phyloP scores from a whole-genome alignment of 192 early-diverging fungal genomes.

The Coemansia sp. region DNA sequence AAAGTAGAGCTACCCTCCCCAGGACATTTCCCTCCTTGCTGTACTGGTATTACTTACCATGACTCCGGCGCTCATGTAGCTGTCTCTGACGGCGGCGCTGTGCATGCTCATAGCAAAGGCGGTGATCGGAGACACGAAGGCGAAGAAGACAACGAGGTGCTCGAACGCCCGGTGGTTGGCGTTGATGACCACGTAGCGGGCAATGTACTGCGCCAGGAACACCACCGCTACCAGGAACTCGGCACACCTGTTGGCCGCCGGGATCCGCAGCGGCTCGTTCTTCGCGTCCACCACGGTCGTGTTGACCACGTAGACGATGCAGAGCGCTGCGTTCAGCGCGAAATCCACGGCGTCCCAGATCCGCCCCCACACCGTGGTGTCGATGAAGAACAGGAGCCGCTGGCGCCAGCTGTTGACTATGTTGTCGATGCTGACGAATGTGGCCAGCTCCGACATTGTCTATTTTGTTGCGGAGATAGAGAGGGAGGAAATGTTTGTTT shows the following conservation, averaged over 20 bases:
- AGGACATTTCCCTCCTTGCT: too few relatives aligned
- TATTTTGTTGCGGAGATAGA: neutral
- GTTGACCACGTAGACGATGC: slow-evolving; percentile 43
- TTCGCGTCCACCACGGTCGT: slow-evolving; percentile 34
- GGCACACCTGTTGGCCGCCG: slow-evolving; percentile 17
- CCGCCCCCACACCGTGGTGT: slow-evolving; percentile 45
- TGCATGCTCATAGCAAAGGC: slow-evolving; percentile 36
- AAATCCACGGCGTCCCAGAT: slow-evolving; percentile 52
- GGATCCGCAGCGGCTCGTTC: slow-evolving; percentile 31
- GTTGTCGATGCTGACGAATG: slow-evolving; percentile 46
- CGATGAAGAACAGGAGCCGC: slow-evolving; percentile 42
- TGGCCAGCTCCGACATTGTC: slow-evolving; percentile 44
- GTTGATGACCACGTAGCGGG: slow-evolving; percentile 45
- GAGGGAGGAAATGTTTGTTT: neutral
- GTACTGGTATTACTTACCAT: slow-evolving; percentile 23
- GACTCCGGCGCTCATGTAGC: slow-evolving; percentile 55
- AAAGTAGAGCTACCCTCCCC: too few relatives aligned
- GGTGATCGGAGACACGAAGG: slow-evolving; percentile 33
- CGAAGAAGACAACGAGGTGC: slow-evolving; percentile 44
- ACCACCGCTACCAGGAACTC: slow-evolving; percentile 40
- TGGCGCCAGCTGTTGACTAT: slow-evolving; percentile 54
- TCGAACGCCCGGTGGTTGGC: slow-evolving; percentile 36
- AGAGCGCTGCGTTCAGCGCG: slow-evolving; percentile 30
- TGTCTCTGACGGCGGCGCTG: slow-evolving; percentile 23
- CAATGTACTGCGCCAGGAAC: slow-evolving; percentile 37